phyloP scores from a whole-genome alignment of 345 rosid genomes.

The Limnanthes douglasii region DNA sequence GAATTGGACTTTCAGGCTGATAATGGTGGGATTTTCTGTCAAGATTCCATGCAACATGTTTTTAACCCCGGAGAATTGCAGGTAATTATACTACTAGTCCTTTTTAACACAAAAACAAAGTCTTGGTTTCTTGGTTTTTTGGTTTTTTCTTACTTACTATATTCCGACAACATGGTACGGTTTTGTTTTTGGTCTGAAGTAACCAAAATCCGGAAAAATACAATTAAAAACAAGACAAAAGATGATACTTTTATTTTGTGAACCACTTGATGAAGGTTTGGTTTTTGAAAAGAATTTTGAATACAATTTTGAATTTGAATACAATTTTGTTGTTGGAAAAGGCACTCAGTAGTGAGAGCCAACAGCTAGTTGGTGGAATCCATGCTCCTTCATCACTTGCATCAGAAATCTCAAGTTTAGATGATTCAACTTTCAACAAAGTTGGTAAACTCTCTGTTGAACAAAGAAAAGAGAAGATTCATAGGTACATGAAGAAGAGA shows the following conservation, averaged over 20 bases:
- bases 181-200: too few species aligned
- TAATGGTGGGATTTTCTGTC: conserved; percentile 42
- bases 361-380: conserved; percentile 21
- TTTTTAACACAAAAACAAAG: not conserved
- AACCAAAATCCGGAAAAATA: too few species aligned
- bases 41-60: conserved; percentile 27
- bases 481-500: conserved; percentile 87
- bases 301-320: too few species aligned
- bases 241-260: too few species aligned
- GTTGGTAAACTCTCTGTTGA: conserved; percentile 73
- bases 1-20: conserved; percentile 51
- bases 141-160: too few species aligned
- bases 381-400: conserved; percentile 26
- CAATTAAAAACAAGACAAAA: too few species aligned
- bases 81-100: conserved; percentile 24
- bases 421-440: conserved; percentile 51
- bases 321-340: conserved; percentile 12
- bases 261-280: too few species aligned
- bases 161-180: too few species aligned
- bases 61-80: conserved; percentile 45
- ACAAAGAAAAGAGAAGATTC: conserved; percentile 88
- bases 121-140: too few species aligned
- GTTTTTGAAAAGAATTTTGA: too few species aligned
- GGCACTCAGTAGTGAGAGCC: conserved; percentile 36
- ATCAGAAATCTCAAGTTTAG: conserved; percentile 55